phyloP scores from a whole-genome alignment of 2,329 filamentous ascomycete genomes.

The Colletotrichum phormii region DNA sequence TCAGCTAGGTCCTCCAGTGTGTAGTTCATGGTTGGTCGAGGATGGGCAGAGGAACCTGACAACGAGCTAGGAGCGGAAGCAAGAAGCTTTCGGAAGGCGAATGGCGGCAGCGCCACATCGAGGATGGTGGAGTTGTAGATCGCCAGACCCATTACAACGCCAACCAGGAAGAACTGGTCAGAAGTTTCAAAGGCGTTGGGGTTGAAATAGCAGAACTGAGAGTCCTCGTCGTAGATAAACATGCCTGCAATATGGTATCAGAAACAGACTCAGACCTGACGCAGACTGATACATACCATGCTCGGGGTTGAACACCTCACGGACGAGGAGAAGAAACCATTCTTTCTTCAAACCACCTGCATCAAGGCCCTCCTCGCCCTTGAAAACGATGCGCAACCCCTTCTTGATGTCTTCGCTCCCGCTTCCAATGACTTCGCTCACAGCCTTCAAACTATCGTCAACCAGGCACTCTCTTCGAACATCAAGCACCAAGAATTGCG shows the following conservation, averaged over 20 bases:
- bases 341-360: slow-evolving; percentile 91
- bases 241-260: slow-evolving; percentile 68
- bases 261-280: neutral
- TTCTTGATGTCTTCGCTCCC: slow-evolving; percentile 91
- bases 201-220: slow-evolving; percentile 93
- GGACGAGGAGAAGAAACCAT: slow-evolving; percentile 89
- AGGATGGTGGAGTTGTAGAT: slow-evolving; percentile 97
- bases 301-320: slow-evolving; percentile 91
- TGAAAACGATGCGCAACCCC: slow-evolving; percentile 85
- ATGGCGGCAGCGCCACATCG: slow-evolving; percentile 87
- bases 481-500: slow-evolving; percentile 81
- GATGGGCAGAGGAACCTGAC: slow-evolving; percentile 65
- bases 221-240: slow-evolving; percentile 93
- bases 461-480: slow-evolving; percentile 88
- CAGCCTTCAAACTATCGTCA: slow-evolving; percentile 86
- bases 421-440: slow-evolving; percentile 86
- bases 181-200: slow-evolving; percentile 89
- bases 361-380: slow-evolving; percentile 91
- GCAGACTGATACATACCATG: slow-evolving; percentile 71
- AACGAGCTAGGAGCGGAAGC: slow-evolving; percentile 76
- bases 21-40: slow-evolving; percentile 74
- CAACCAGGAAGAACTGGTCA: slow-evolving; percentile 91
- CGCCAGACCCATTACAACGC: slow-evolving; percentile 86
- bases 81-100: slow-evolving; percentile 89
- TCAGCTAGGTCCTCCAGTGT: slow-evolving; percentile 86